Evolutionary conservation across 2,329 filamentous ascomycete genomes (phyloP).

Genomic region (Calycina herbarum): DNA sequence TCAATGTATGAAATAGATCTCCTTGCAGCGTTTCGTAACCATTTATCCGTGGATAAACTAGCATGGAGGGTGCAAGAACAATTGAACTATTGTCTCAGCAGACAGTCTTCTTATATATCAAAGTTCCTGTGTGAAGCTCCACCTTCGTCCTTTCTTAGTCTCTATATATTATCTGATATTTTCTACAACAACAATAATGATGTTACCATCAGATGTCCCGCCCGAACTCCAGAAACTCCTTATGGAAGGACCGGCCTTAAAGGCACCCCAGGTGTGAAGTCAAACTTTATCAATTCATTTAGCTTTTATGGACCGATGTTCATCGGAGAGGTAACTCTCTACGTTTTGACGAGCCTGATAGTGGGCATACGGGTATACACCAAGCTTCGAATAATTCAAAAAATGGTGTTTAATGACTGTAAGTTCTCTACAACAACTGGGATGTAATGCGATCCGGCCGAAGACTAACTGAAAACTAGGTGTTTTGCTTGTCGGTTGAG

Average conservation of each 20-base stretch:
- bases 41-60: too few relatives aligned
- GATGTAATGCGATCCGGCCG: background rate
- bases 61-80: too few relatives aligned
- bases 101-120: too few relatives aligned
- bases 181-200: background rate
- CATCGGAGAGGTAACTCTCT: background rate
- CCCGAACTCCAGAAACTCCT: background rate
- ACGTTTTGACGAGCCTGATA: background rate
- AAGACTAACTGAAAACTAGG: background rate
- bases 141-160: background rate
- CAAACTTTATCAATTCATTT: background rate
- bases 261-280: background rate
- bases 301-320: background rate
- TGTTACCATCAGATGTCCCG: background rate
- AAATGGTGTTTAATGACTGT: slow-evolving; percentile 1
- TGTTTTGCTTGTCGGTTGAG: background rate
- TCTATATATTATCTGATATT: background rate
- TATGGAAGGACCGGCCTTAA: background rate
- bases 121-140: background rate
- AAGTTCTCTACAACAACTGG: background rate
- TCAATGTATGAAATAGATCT: too few relatives aligned
- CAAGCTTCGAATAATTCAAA: background rate
- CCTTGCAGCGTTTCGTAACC: too few relatives aligned
- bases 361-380: background rate
- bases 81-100: too few relatives aligned